A percentile compares a stretch with the other conserved stretches of the same genome.
These are phyloP conservation scores for Beta corolliflora DNA, from an alignment of 179 eudicot genomes.

Conservation along the genomic window DNA sequence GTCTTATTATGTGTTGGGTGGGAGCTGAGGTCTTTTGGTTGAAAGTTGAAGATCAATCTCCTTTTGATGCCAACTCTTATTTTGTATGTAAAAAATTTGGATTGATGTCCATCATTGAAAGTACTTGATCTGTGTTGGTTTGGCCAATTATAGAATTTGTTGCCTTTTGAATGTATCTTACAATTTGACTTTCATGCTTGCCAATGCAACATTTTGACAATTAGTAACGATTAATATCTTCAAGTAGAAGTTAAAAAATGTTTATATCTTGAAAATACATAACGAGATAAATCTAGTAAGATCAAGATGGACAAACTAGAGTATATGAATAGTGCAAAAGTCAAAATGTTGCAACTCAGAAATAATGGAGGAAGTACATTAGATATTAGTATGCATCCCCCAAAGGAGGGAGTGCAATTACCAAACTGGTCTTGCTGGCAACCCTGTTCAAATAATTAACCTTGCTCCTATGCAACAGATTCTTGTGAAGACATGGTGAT, in stretches of 20 bases:
- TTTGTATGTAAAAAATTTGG: neutral
- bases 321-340: too few relatives aligned
- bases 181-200: too few relatives aligned
- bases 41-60: neutral
- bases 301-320: too few relatives aligned
- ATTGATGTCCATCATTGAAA: neutral
- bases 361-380: neutral
- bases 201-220: too few relatives aligned
- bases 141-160: neutral
- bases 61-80: neutral
- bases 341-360: too few relatives aligned
- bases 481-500: constrained; percentile 94
- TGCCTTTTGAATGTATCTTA: neutral
- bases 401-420: neutral
- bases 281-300: too few relatives aligned
- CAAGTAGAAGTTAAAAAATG: too few relatives aligned
- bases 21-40: neutral
- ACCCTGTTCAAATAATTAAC: neutral
- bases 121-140: neutral
- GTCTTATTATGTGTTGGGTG: neutral
- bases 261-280: too few relatives aligned
- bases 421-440: neutral
- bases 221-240: too few relatives aligned
- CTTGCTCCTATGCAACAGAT: constrained; percentile 48
- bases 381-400: neutral